Conservation (phyloP, 2,329 filamentous ascomycete genomes). For the Beauveria asiatica region DNA sequence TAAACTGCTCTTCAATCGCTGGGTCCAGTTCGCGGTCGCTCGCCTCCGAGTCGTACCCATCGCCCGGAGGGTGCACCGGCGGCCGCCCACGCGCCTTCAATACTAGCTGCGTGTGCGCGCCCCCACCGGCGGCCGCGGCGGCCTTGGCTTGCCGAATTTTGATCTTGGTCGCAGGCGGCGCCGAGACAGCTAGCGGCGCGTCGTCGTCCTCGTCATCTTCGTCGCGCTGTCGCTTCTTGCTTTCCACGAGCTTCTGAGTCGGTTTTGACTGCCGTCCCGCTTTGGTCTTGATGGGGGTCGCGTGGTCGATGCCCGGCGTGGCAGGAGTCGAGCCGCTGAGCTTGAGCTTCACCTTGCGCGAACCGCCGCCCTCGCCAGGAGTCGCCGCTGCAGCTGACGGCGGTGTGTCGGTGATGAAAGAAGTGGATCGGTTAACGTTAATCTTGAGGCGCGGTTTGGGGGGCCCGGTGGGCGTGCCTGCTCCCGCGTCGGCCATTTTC, state of each 20-base stretch:
- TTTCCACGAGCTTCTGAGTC: conserved; percentile 46
- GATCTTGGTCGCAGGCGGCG: conserved; percentile 40
- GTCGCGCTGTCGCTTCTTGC: conserved; percentile 53
- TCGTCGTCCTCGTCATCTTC: conserved; percentile 44
- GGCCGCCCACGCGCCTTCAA: conserved; percentile 60
- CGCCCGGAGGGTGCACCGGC: conserved; percentile 63
- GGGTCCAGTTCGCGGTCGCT: conserved; percentile 85
- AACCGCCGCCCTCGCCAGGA: conserved; percentile 22
- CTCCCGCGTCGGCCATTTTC: conserved; percentile 22
- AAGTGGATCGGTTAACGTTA: conserved; percentile 29
- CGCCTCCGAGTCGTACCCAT: conserved; percentile 94
- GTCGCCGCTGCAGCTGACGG: conserved; percentile 14
- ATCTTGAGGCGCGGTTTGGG: conserved; percentile 32
- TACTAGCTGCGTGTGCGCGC: conserved; percentile 29
- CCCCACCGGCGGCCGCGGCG: conserved; percentile 16
- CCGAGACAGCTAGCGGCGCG: conserved; percentile 21
- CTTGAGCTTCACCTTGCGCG: conserved; percentile 35
- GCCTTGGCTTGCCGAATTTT: conserved; percentile 39
- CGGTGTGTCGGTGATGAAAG: conserved; percentile 23
- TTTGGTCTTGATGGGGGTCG: conserved; percentile 43
- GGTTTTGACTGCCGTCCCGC: conserved; percentile 52
- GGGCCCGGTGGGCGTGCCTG: conserved; percentile 18
- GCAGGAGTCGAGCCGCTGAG: conserved; percentile 30
- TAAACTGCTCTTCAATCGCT: conserved; percentile 78
- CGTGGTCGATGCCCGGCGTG: conserved; percentile 23